A percentile compares a stretch with the other conserved stretches of the same genome.
These are phyloP conservation scores for Ambrosiella xylebori DNA, from an alignment of 2,329 filamentous ascomycete genomes.

Conservation along the genomic window DNA sequence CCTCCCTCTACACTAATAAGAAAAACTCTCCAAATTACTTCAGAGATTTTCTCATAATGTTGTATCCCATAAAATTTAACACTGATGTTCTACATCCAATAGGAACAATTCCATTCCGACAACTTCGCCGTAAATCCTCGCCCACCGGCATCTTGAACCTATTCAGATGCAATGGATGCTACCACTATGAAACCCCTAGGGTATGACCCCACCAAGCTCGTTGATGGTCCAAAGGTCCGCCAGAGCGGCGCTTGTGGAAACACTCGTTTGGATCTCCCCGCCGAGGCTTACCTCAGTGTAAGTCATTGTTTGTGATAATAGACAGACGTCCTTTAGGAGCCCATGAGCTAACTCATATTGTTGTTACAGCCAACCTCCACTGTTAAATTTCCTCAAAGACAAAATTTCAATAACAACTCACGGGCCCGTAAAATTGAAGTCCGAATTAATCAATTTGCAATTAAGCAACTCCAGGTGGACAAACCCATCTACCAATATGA, in stretches of 20 bases:
- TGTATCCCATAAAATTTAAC: too few species aligned
- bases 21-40: too few species aligned
- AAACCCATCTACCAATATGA: conserved; percentile 68
- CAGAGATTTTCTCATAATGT: too few species aligned
- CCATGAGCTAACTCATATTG: not conserved
- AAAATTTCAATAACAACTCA: conserved; percentile 40
- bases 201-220: conserved; percentile 5
- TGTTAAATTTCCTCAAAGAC: conserved; percentile 24
- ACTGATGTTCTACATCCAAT: too few species aligned
- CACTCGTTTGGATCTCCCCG: conserved; percentile 38
- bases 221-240: conserved; percentile 18
- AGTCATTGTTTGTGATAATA: conserved; percentile 13
- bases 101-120: too few species aligned
- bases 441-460: conserved; percentile 58
- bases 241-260: conserved; percentile 21
- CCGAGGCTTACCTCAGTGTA: conserved; percentile 35
- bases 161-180: not conserved
- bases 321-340: not conserved
- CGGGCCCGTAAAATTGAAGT: conserved; percentile 30
- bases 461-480: conserved; percentile 38
- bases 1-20: too few species aligned
- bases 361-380: not conserved
- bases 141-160: not conserved
- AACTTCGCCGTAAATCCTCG: too few species aligned
- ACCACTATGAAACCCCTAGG: not conserved